Evolutionary conservation across 83 land plant species (phyloP).

Genomic region (Diphasiastrum complanatum): DNA sequence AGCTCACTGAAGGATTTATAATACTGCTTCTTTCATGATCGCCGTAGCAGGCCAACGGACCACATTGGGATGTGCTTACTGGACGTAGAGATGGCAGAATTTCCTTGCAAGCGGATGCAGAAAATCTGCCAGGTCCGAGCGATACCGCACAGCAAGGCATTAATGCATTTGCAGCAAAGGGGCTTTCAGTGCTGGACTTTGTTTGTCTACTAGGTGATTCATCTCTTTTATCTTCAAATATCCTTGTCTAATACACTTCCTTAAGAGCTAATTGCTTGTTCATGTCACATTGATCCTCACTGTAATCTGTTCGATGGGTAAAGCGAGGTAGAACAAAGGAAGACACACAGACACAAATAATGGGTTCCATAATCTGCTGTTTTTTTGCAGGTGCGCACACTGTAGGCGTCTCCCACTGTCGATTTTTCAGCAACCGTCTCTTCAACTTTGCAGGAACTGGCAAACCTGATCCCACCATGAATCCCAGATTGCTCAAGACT

Average conservation of each 20-base stretch:
- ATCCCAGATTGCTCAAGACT: background rate
- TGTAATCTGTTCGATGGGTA: no score
- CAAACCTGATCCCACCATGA: constrained; percentile 10
- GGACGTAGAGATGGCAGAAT: constrained; percentile 49
- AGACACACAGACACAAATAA: no score
- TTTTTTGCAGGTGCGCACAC: constrained; percentile 19
- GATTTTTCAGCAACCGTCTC: constrained; percentile 4
- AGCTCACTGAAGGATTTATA: background rate
- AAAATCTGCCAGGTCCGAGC: constrained; percentile 26
- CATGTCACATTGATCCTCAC: no score
- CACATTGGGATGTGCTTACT: constrained; percentile 30
- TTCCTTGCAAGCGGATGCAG: constrained; percentile 27
- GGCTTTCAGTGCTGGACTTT: constrained; percentile 40
- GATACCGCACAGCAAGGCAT: constrained; percentile 27
- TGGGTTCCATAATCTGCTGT: no score
- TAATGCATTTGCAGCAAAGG: constrained; percentile 35
- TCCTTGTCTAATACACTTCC: no score
- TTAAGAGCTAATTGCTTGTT: no score
- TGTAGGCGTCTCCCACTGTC: constrained; percentile 14
- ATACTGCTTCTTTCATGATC: background rate
- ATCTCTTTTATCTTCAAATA: no score
- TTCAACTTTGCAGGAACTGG: constrained; percentile 11
- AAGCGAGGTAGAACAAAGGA: no score
- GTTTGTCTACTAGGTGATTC: constrained; percentile 42
- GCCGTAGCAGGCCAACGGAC: constrained; percentile 35